Evolutionary conservation across 768 basidiomycete genomes (phyloP).

Genomic region (Mycena olivaceomarginata): DNA sequence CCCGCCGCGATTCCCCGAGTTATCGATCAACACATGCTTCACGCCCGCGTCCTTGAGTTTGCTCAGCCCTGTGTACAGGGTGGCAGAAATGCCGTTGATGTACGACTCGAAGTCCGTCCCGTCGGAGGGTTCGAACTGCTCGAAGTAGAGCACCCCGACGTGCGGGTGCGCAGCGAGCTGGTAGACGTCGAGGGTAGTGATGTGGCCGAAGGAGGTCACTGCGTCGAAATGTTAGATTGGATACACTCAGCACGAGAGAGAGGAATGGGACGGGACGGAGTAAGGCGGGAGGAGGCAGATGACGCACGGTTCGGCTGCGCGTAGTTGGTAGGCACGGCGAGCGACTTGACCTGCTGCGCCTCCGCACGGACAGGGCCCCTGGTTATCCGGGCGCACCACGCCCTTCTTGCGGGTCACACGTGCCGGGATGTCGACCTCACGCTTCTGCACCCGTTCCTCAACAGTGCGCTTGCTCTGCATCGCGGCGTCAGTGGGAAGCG

Average conservation of each 20-base stretch:
- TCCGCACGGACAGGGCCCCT: slow-evolving; percentile 11
- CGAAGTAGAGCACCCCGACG: slow-evolving; percentile 39
- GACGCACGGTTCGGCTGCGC: slow-evolving; percentile 36
- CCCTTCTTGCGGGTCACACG: slow-evolving; percentile 24
- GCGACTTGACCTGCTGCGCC: background rate
- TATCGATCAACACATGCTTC: slow-evolving; percentile 33
- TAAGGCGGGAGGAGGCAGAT: too few species aligned
- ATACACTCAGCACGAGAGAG: too few species aligned
- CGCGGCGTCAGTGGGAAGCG: background rate
- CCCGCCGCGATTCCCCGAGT: slow-evolving; percentile 40
- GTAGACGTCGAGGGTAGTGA: slow-evolving; percentile 35
- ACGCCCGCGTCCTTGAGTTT: slow-evolving; percentile 32
- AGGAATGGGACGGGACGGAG: too few species aligned
- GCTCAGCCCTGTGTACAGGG: slow-evolving; percentile 22
- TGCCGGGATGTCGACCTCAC: slow-evolving; percentile 6
- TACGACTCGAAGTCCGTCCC: slow-evolving; percentile 31
- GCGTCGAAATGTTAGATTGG: background rate
- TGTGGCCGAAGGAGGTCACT: slow-evolving; percentile 38
- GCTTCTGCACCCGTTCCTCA: background rate
- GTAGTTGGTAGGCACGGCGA: background rate
- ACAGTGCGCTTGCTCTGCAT: background rate
- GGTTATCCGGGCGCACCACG: slow-evolving; percentile 36
- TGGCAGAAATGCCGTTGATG: slow-evolving; percentile 27
- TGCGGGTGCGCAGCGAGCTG: slow-evolving; percentile 34
- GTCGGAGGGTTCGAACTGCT: slow-evolving; percentile 35